phyloP scores from a whole-genome alignment of 768 basidiomycete genomes.

The Cystofilobasidium ferigula region DNA sequence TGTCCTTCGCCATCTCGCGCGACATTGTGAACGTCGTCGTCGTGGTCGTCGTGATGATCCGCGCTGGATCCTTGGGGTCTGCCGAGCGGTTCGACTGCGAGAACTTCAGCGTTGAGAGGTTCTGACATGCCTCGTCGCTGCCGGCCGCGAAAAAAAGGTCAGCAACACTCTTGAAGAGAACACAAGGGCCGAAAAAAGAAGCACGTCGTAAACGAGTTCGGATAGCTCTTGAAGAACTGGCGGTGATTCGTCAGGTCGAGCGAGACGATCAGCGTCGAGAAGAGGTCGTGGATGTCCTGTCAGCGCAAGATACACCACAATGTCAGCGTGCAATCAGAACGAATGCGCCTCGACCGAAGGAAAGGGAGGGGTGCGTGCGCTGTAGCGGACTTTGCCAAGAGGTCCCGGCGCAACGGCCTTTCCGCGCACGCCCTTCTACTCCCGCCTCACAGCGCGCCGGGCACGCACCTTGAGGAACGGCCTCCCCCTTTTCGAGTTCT shows the following conservation, averaged over 20 bases:
- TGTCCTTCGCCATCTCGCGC: conserved; percentile 98
- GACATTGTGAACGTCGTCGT: conserved; percentile 99
- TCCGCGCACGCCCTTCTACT: background rate
- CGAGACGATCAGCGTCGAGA: conserved; percentile 90
- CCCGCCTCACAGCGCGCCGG: conserved; percentile 9
- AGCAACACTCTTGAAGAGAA: background rate
- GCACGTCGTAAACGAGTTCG: conserved; percentile 90
- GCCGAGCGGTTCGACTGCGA: conserved; percentile 97
- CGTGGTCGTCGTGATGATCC: conserved; percentile 97
- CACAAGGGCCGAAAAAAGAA: conserved; percentile 35
- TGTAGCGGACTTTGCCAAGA: background rate
- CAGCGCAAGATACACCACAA: conserved; percentile 8
- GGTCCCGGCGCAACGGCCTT: background rate
- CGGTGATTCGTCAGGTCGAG: conserved; percentile 78
- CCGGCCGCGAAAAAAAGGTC: background rate
- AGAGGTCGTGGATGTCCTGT: conserved; percentile 95
- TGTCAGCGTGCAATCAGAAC: background rate
- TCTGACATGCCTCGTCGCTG: conserved; percentile 88
- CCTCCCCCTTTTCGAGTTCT: conserved; percentile 89
- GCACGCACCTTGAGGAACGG: conserved; percentile 73
- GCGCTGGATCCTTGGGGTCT: conserved; percentile 93
- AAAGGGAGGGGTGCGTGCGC: background rate
- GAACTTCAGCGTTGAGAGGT: conserved; percentile 90
- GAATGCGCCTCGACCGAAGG: background rate
- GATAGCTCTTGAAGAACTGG: conserved; percentile 89